Percentiles rank a stretch among this genome's conserved stretches.
Evolutionary conservation across 441 rosid species (phyloP).

Genomic region (Bocquillonia castaneifolia): DNA sequence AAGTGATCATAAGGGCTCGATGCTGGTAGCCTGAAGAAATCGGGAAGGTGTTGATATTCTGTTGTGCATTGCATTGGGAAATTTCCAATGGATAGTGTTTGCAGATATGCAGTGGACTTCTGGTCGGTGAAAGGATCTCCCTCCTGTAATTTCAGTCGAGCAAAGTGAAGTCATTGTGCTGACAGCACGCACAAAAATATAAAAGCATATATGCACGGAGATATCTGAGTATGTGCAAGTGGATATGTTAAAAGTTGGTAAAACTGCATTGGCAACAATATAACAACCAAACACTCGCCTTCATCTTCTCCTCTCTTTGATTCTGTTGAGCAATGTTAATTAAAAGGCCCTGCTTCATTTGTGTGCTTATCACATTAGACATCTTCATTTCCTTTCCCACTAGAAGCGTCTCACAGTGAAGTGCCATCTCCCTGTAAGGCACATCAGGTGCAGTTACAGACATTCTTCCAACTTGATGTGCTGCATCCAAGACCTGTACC

Average conservation of each 20-base stretch:
- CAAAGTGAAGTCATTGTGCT: not conserved
- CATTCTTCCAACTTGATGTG: constrained; percentile 53
- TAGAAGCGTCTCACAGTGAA: constrained; percentile 59
- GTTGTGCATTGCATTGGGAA: constrained; percentile 39
- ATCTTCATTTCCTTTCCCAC: constrained; percentile 62
- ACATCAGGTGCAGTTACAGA: constrained; percentile 48
- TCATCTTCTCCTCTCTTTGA: constrained; percentile 18
- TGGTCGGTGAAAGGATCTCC: constrained; percentile 41
- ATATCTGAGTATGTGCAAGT: not conserved
- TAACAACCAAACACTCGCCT: constrained; percentile 19
- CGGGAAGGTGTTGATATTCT: constrained; percentile 47
- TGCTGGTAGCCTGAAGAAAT: constrained; percentile 62
- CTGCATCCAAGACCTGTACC: constrained; percentile 48
- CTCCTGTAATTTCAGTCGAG: constrained; percentile 35
- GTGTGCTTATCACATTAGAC: constrained; percentile 47
- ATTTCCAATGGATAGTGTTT: constrained; percentile 16
- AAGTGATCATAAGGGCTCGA: constrained; percentile 84
- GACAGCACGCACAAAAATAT: not conserved
- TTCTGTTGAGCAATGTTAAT: constrained; percentile 20
- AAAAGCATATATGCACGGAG: not conserved
- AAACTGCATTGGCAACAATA: constrained; percentile 20
- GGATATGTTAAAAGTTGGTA: not conserved
- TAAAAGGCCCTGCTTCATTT: constrained; percentile 37
- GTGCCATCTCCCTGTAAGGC: constrained; percentile 62
- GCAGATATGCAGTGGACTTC: constrained; percentile 23